A percentile compares a stretch with the other conserved stretches of the same genome.
Evolutionary conservation across 768 basidiomycete genomes (phyloP).

Genomic region (Dictyophora rubrovolvata): DNA sequence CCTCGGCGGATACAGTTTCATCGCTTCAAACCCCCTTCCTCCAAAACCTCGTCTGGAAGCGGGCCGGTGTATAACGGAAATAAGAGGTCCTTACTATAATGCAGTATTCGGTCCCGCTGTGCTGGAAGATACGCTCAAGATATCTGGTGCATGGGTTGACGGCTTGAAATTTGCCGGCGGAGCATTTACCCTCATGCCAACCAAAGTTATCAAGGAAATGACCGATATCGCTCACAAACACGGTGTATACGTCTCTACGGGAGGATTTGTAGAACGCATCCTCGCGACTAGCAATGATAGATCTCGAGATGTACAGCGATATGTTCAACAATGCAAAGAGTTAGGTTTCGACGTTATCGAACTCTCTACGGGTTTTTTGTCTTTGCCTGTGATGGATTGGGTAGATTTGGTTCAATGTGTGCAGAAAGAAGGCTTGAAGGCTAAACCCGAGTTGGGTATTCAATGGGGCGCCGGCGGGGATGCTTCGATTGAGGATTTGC

Average conservation of each 20-base stretch:
- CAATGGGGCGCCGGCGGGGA: slow-evolving; percentile 38
- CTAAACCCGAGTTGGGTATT: slow-evolving; percentile 36
- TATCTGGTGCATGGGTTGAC: slow-evolving; percentile 35
- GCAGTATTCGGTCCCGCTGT: slow-evolving; percentile 31
- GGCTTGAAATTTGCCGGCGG: slow-evolving; percentile 38
- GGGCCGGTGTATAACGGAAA: slow-evolving; percentile 29
- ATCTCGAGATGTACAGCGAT: slow-evolving; percentile 24
- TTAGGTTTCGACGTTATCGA: slow-evolving; percentile 37
- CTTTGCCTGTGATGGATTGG: slow-evolving; percentile 37
- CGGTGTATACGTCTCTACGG: slow-evolving; percentile 31
- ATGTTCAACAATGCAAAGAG: slow-evolving; percentile 27
- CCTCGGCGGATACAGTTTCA: slow-evolving; percentile 3
- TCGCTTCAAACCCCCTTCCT: slow-evolving; percentile 6
- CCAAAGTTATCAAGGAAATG: slow-evolving; percentile 25
- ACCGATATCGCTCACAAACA: slow-evolving; percentile 34
- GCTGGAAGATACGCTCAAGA: slow-evolving; percentile 29
- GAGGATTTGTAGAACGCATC: slow-evolving; percentile 32
- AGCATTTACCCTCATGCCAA: slow-evolving; percentile 33
- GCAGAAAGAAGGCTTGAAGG: slow-evolving; percentile 28
- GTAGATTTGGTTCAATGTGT: slow-evolving; percentile 29
- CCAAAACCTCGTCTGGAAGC: not conserved
- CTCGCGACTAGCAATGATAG: slow-evolving; percentile 26
- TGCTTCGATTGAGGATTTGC: slow-evolving; percentile 28
- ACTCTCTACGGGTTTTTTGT: slow-evolving; percentile 35
- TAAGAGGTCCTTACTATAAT: slow-evolving; percentile 33